Percentiles rank a stretch among this genome's conserved stretches.
Evolutionary conservation across 805 yeast genomes (phyloP).

Genomic region (Wickerhamiella australiensis): DNA sequence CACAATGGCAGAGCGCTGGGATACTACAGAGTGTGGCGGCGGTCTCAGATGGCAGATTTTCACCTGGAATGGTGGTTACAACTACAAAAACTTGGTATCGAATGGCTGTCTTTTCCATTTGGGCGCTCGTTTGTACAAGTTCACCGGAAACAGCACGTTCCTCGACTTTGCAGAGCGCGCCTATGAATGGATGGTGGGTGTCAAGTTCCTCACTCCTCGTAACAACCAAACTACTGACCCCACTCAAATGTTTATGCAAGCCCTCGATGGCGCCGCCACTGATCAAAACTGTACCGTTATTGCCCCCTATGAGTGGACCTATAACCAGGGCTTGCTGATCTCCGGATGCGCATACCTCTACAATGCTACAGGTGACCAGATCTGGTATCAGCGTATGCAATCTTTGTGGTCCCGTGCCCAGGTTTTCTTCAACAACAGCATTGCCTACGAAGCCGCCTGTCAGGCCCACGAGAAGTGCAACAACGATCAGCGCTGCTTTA

Average conservation of each 20-base stretch:
- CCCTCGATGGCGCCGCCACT: slow-evolving; percentile 30
- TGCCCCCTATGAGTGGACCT: slow-evolving; percentile 64
- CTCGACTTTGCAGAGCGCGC: slow-evolving; percentile 60
- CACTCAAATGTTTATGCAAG: slow-evolving; percentile 13
- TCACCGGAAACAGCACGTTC: slow-evolving; percentile 61
- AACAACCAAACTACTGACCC: slow-evolving; percentile 35
- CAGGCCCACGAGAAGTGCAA: slow-evolving; percentile 54
- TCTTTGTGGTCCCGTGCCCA: slow-evolving; percentile 40
- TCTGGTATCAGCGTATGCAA: slow-evolving; percentile 55
- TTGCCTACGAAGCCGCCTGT: slow-evolving; percentile 78
- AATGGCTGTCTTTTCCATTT: slow-evolving; percentile 82
- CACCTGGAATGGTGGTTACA: slow-evolving; percentile 87
- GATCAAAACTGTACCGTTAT: slow-evolving; percentile 49
- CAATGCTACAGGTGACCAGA: slow-evolving; percentile 51
- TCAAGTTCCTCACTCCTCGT: slow-evolving; percentile 34
- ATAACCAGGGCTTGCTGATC: slow-evolving; percentile 69
- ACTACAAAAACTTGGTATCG: slow-evolving; percentile 83
- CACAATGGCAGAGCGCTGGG: slow-evolving; percentile 89
- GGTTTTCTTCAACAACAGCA: slow-evolving; percentile 36
- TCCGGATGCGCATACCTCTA: slow-evolving; percentile 74
- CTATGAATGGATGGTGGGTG: slow-evolving; percentile 67
- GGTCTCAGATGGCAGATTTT: slow-evolving; percentile 96
- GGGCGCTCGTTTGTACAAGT: slow-evolving; percentile 78
- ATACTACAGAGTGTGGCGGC: slow-evolving; percentile 57
- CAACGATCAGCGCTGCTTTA: slow-evolving; percentile 85